These are phyloP conservation scores for Fagus crenata DNA, from an alignment of 306 rosid species.

Conservation along the genomic window DNA sequence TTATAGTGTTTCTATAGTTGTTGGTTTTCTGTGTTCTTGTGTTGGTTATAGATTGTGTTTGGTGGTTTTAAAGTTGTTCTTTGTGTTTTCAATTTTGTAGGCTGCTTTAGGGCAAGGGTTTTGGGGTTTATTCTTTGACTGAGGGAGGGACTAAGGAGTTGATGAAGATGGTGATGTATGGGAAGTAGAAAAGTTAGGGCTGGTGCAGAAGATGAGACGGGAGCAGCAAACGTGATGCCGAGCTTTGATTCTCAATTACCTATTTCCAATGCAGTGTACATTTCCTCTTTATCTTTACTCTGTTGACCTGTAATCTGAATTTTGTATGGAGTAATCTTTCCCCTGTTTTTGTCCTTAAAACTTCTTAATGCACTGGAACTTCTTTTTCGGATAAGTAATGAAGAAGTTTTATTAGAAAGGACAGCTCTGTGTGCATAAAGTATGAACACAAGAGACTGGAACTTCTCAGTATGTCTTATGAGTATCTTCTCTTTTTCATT, in stretches of 20 bases:
- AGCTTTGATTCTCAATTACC: constrained; percentile 46
- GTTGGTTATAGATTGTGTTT: neutral
- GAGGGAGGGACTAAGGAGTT: constrained; percentile 22
- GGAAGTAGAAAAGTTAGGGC: constrained; percentile 31
- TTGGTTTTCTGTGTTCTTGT: neutral
- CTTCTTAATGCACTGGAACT: neutral
- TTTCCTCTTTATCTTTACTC: neutral
- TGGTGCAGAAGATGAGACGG: constrained; percentile 52
- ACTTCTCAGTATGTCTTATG: neutral
- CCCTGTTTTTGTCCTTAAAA: neutral
- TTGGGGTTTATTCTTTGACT: constrained; percentile 20
- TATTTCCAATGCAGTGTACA: constrained; percentile 35
- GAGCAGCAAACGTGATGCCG: constrained; percentile 47
- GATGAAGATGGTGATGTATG: constrained; percentile 33
- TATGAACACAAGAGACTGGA: no score
- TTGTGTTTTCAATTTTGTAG: constrained; percentile 9
- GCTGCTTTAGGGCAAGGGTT: constrained; percentile 20
- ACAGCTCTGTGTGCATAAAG: no score
- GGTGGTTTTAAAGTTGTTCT: neutral
- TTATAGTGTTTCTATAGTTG: neutral
- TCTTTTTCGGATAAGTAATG: no score
- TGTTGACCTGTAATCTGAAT: neutral
- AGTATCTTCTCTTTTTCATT: neutral
- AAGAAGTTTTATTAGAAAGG: no score
- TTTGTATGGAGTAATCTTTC: no score